phyloP scores from a whole-genome alignment of 2,329 filamentous ascomycete genomes.

The Ilyonectria destructans region DNA sequence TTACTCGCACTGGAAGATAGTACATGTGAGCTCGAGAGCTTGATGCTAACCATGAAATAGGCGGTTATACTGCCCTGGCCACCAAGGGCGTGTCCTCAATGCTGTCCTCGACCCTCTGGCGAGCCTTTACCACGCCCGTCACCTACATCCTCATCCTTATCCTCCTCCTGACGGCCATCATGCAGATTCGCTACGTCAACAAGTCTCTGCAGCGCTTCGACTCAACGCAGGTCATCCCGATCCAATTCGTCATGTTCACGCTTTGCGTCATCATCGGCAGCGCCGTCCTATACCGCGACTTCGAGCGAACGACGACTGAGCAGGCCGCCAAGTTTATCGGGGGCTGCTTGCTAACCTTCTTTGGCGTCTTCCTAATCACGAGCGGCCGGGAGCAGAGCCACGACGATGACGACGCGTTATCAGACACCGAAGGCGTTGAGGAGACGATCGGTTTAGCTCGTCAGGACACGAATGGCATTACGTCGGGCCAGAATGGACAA shows the following conservation, averaged over 20 bases:
- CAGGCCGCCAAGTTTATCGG: constrained; percentile 89
- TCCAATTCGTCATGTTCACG: constrained; percentile 97
- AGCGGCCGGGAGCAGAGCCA: constrained; percentile 79
- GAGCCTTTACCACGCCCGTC: constrained; percentile 91
- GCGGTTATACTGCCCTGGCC: constrained; percentile 95
- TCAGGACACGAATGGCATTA: constrained; percentile 58
- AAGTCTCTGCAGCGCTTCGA: constrained; percentile 90
- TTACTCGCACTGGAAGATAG: constrained; percentile 38
- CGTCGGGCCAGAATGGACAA: constrained; percentile 39
- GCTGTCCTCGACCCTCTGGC: constrained; percentile 90
- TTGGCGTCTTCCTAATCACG: constrained; percentile 97
- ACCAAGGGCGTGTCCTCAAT: constrained; percentile 98
- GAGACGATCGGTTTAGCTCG: constrained; percentile 74
- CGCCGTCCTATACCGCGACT: constrained; percentile 94
- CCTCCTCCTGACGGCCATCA: constrained; percentile 86
- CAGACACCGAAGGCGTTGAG: constrained; percentile 73
- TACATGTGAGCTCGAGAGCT: neutral
- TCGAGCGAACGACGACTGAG: constrained; percentile 83
- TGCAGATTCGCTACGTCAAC: constrained; percentile 99
- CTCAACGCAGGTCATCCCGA: constrained; percentile 97
- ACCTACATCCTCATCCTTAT: constrained; percentile 89
- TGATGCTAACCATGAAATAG: constrained; percentile 60
- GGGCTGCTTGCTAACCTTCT: constrained; percentile 92
- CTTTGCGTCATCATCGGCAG: constrained; percentile 96
- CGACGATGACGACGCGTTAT: constrained; percentile 69